Base-by-base conservation (phyloP, 331 rosid genomes). In the Stylosanthes scabra region DNA sequence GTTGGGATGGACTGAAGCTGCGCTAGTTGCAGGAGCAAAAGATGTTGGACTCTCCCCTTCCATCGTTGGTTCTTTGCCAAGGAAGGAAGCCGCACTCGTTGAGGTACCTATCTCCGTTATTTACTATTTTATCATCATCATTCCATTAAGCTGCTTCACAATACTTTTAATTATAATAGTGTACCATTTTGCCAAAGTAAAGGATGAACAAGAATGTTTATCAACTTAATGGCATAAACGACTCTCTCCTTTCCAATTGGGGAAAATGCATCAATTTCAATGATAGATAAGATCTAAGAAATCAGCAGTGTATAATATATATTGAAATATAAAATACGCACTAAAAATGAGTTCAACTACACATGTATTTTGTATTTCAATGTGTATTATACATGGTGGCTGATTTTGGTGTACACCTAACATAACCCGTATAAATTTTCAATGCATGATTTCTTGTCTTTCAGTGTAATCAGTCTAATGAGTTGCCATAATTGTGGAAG, bases 1-100 rank as follows among this genome's bases (percentile, higher is more conserved):
- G 75, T 68, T 91, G 83, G 99, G 99, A 14, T 94, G 97, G 97
- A 81, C 85, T 4, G 99, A 94, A 71, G 89, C 86, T 3, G 96
- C 97, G 0, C 68, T 94, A 82, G 73, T 94, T 69, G 89, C 92
- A 7, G 97, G 99, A 51, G 96, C 97, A 1, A 91, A 82, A 84
- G 96, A 87, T 34, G 78, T 80, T 49, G 89, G 96, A 28, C 74
- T 94, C 29, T 94, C 99, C 15, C 93, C 97, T 51, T 89, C 99
- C 3, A 91, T 94, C 39, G 86, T 91, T 20, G 97, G 99, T 64
- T 89, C 96, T n/a, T 84, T 91, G 72, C 76, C 92, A 0, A 84
- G 97, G 83, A 94, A 91, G 79, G 99, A 94, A 80, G 97, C 93
- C 1, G 85, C 92, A 12, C 73, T 91, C 2, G 97, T 94, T 51